Percentiles rank a stretch among this genome's conserved stretches.
Evolutionary conservation across 2,329 filamentous ascomycete genomes (phyloP).

Genomic region (Colletotrichum aenigma): DNA sequence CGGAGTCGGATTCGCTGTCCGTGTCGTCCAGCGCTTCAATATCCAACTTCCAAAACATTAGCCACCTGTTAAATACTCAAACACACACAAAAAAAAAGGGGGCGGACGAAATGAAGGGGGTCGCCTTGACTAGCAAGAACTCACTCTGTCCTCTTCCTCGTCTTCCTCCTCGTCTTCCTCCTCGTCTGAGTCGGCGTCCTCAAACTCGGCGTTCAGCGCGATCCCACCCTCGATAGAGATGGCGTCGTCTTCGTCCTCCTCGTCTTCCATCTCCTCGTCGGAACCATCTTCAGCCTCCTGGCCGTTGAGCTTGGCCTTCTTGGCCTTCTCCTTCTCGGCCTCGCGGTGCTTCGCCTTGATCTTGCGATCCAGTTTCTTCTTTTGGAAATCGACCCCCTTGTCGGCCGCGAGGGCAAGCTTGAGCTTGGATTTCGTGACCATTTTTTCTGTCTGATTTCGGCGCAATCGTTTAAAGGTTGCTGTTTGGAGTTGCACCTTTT

Average conservation of each 20-base stretch:
- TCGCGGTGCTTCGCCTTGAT: slow-evolving; percentile 46
- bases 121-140: not conserved
- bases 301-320: slow-evolving; percentile 27
- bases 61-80: not conserved
- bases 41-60: slow-evolving; percentile 45
- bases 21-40: slow-evolving; percentile 64
- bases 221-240: slow-evolving; percentile 34
- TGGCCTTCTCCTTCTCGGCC: slow-evolving; percentile 33
- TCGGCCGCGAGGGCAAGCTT: slow-evolving; percentile 60
- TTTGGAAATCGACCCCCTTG: slow-evolving; percentile 58
- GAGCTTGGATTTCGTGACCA: slow-evolving; percentile 53
- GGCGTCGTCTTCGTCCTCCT: slow-evolving; percentile 28
- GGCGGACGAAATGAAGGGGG: not conserved
- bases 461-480: slow-evolving; percentile 4
- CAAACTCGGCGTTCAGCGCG: slow-evolving; percentile 14
- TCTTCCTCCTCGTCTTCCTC: slow-evolving; percentile 28
- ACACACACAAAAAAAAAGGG: not conserved
- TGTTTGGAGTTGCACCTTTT: not conserved
- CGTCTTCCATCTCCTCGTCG: slow-evolving; percentile 33
- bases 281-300: slow-evolving; percentile 25
- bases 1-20: slow-evolving; percentile 68
- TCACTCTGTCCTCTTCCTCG: slow-evolving; percentile 25
- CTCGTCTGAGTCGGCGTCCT: slow-evolving; percentile 22
- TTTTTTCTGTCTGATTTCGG: slow-evolving; percentile 20
- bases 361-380: slow-evolving; percentile 54